Conservation (phyloP, 441 rosid genomes). For the Populus trichocarpa region DNA sequence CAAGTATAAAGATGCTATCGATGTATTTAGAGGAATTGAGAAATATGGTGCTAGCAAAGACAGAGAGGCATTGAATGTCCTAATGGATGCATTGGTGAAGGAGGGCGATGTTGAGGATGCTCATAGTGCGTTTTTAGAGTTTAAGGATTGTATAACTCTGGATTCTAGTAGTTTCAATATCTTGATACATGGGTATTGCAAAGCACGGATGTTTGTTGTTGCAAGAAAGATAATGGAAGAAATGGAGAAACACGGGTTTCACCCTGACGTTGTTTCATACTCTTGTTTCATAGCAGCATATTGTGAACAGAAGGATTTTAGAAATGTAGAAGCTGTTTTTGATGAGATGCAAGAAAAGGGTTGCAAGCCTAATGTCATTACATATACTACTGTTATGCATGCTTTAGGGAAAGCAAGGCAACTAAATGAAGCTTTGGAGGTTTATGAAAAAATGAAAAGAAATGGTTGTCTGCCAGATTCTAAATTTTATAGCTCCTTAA, state of each 20-base stretch:
- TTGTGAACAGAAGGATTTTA: slow-evolving; percentile 61
- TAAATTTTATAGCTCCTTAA: slow-evolving; percentile 59
- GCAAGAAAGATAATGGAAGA: slow-evolving; percentile 51
- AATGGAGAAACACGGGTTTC: slow-evolving; percentile 48
- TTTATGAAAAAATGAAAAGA: slow-evolving; percentile 68
- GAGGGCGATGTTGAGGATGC: slow-evolving; percentile 67
- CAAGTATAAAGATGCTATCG: slow-evolving; percentile 51
- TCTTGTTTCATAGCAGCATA: slow-evolving; percentile 63
- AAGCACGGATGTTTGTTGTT: slow-evolving; percentile 50
- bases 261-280: slow-evolving; percentile 54
- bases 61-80: slow-evolving; percentile 38
- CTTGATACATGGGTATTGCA: slow-evolving; percentile 77
- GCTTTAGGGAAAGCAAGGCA: slow-evolving; percentile 66
- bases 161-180: slow-evolving; percentile 44
- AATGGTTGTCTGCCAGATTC: slow-evolving; percentile 62
- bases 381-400: slow-evolving; percentile 66
- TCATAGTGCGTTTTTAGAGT: slow-evolving; percentile 37
- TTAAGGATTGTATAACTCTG: slow-evolving; percentile 33
- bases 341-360: slow-evolving; percentile 64
- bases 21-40: slow-evolving; percentile 55
- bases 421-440: slow-evolving; percentile 52
- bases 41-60: slow-evolving; percentile 44
- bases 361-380: slow-evolving; percentile 50
- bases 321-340: slow-evolving; percentile 45
- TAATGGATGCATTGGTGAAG: slow-evolving; percentile 77